Evolutionary conservation across 2,329 filamentous ascomycete genomes (phyloP).

Genomic region (Trichoderma brevicompactum): DNA sequence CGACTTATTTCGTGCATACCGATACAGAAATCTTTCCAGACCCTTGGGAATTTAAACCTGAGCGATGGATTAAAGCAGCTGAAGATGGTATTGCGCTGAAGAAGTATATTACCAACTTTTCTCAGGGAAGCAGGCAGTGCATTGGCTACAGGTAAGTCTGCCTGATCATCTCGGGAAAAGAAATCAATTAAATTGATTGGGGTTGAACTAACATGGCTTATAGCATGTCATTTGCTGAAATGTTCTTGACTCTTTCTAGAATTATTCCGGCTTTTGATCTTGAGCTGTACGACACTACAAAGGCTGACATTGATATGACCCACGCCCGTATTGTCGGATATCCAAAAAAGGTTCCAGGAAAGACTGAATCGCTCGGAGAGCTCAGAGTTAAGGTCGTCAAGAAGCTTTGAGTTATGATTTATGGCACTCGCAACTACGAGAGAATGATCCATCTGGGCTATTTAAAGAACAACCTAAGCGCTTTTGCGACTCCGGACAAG

Average conservation of each 20-base stretch:
- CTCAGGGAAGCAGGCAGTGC: constrained; percentile 32
- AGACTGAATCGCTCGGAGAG: constrained; percentile 11
- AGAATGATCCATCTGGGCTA: too few species aligned
- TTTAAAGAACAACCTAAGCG: too few species aligned
- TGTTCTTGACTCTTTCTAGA: constrained; percentile 30
- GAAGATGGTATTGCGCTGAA: constrained; percentile 21
- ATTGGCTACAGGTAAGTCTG: constrained; percentile 32
- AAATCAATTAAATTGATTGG: too few species aligned
- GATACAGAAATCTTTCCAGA: constrained; percentile 35
- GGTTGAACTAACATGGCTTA: neutral
- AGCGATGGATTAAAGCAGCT: constrained; percentile 36
- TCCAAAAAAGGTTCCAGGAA: constrained; percentile 25
- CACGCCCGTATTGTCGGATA: constrained; percentile 29
- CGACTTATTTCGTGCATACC: constrained; percentile 33
- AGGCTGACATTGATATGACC: constrained; percentile 24
- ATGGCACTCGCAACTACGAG: too few species aligned
- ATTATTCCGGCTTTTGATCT: constrained; percentile 32
- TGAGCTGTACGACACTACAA: constrained; percentile 31
- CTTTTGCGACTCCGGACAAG: too few species aligned
- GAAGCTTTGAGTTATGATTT: constrained; percentile 38
- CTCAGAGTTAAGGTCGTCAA: constrained; percentile 29
- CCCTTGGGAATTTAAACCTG: constrained; percentile 35
- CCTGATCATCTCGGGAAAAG: neutral
- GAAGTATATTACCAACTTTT: constrained; percentile 31
- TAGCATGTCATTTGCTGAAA: constrained; percentile 30